These are phyloP conservation scores for Kodamaea alishanica DNA, from an alignment of 1,139 yeast species.

Conservation along the genomic window DNA sequence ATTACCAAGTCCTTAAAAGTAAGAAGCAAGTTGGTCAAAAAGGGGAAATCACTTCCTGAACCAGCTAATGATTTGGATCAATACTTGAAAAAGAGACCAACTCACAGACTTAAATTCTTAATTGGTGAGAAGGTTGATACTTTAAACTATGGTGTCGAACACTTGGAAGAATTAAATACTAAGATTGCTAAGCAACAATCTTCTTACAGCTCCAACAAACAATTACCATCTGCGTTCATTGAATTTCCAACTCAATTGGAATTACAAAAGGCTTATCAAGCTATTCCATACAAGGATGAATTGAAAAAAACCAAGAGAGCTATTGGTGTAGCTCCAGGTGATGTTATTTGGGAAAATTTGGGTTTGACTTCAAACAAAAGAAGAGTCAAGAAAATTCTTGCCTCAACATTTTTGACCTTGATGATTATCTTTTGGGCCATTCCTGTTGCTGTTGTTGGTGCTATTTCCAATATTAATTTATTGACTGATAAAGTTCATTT, in stretches of 20 bases:
- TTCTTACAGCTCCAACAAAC: slow-evolving; percentile 41
- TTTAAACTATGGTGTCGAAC: slow-evolving; percentile 63
- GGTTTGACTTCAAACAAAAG: slow-evolving; percentile 42
- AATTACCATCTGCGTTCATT: slow-evolving; percentile 73
- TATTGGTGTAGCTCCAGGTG: slow-evolving; percentile 65
- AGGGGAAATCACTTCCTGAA: slow-evolving; percentile 48
- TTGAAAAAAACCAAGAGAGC: slow-evolving; percentile 59
- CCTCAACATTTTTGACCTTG: slow-evolving; percentile 43
- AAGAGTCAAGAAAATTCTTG: slow-evolving; percentile 38
- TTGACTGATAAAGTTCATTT: slow-evolving; percentile 58
- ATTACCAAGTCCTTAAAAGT: slow-evolving; percentile 54
- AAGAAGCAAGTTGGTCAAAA: slow-evolving; percentile 54
- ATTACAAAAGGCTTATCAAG: slow-evolving; percentile 87
- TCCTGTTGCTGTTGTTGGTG: slow-evolving; percentile 82
- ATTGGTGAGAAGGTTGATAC: slow-evolving; percentile 86
- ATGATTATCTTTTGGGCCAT: slow-evolving; percentile 78
- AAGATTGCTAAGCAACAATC: slow-evolving; percentile 61
- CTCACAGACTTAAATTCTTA: slow-evolving; percentile 51
- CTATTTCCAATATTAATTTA: slow-evolving; percentile 69
- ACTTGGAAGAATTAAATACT: slow-evolving; percentile 62
- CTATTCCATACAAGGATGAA: slow-evolving; percentile 64
- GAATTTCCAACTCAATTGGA: slow-evolving; percentile 85
- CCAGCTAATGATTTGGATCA: slow-evolving; percentile 59
- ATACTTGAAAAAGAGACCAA: slow-evolving; percentile 66
- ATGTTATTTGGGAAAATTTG: slow-evolving; percentile 79